Conservation (phyloP, 2,329 filamentous ascomycete genomes). For the Cytospora paraplurivora region DNA sequence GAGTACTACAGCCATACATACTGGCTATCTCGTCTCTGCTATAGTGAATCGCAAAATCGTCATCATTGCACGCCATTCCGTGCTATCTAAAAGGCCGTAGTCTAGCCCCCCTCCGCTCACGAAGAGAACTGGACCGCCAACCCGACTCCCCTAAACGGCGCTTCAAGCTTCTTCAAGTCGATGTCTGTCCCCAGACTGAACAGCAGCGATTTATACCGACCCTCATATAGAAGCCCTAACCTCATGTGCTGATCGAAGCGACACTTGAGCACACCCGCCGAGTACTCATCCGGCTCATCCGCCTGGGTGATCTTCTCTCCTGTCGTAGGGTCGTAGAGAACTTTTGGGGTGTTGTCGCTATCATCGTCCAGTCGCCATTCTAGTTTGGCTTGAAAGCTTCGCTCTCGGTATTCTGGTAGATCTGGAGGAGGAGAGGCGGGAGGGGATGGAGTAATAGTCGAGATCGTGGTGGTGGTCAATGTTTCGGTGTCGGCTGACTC, state of each 20-base stretch:
- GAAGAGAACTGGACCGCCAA: conserved; percentile 83
- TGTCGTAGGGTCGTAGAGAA: conserved; percentile 27
- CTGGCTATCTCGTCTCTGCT: not conserved
- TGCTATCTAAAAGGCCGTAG: not conserved
- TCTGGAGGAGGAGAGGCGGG: not conserved
- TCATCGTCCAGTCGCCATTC: conserved; percentile 50
- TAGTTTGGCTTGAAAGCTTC: conserved; percentile 53
- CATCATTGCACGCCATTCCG: not conserved
- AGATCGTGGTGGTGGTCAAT: not conserved
- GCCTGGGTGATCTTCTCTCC: conserved; percentile 13
- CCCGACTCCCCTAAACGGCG: conserved; percentile 75
- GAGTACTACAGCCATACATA: not conserved
- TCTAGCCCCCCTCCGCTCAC: conserved; percentile 43
- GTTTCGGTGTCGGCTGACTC: not conserved
- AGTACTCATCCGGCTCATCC: conserved; percentile 30
- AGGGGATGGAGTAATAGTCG: not conserved
- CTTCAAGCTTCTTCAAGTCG: conserved; percentile 74
- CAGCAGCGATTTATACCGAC: conserved; percentile 85
- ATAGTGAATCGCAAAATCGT: not conserved
- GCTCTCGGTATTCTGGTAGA: conserved; percentile 32
- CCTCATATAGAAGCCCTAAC: conserved; percentile 89
- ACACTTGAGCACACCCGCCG: conserved; percentile 78
- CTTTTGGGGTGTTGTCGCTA: conserved; percentile 35
- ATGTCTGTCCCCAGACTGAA: conserved; percentile 89
- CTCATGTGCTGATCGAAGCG: conserved; percentile 85